These are phyloP conservation scores for Chytriomyces confervae DNA, from an alignment of 192 early-diverging fungal genomes.

Conservation along the genomic window DNA sequence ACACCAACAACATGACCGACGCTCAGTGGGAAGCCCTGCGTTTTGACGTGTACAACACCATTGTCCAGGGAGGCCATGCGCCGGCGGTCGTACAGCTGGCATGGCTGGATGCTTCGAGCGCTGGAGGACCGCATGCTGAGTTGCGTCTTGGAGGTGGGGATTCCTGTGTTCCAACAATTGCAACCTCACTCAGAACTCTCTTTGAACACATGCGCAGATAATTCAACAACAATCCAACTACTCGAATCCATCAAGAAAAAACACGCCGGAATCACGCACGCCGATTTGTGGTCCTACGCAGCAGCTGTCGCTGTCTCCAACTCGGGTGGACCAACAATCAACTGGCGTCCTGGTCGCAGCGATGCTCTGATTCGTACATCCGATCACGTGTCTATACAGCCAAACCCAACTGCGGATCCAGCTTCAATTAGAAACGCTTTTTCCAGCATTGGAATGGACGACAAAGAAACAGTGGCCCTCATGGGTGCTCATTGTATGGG, in stretches of 20 bases:
- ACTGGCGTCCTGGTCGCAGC: slow-evolving; percentile 8
- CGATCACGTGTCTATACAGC: not conserved
- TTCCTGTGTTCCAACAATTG: not conserved
- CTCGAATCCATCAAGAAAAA: not conserved
- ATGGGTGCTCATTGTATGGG: slow-evolving; percentile 73
- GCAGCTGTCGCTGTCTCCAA: slow-evolving; percentile 13
- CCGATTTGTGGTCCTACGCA: slow-evolving; percentile 10
- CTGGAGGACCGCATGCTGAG: not conserved
- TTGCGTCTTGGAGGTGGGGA: not conserved
- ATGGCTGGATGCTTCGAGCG: not conserved
- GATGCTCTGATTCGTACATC: not conserved
- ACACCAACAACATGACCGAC: not conserved
- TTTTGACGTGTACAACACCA: not conserved
- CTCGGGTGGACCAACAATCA: slow-evolving; percentile 8
- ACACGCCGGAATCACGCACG: not conserved
- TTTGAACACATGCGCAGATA: not conserved
- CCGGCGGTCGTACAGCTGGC: not conserved
- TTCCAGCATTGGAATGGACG: slow-evolving; percentile 60
- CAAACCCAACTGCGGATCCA: not conserved
- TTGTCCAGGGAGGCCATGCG: not conserved
- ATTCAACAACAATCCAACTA: not conserved
- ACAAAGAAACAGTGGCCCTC: slow-evolving; percentile 73
- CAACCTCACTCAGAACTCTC: not conserved
- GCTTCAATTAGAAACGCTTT: not conserved
- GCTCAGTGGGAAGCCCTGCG: not conserved